Evolutionary conservation across 1,284 basidiomycete genomes (phyloP).

Genomic region (Apiotrichum gamsii): DNA sequence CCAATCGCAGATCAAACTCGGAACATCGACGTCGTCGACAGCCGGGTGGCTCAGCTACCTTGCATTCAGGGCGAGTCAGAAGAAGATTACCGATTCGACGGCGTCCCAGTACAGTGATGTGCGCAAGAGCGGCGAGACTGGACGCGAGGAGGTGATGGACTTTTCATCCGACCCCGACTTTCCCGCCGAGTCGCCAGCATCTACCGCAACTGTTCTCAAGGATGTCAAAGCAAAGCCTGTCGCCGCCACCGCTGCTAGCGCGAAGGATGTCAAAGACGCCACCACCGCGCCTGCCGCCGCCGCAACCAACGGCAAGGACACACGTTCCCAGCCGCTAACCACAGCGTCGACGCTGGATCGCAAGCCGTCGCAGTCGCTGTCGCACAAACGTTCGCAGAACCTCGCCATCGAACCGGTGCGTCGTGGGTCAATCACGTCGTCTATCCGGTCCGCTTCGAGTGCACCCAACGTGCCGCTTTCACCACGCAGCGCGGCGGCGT

Average conservation of each 20-base stretch:
- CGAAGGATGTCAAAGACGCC: not conserved
- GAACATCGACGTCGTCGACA: slow-evolving; percentile 19
- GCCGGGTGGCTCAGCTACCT: slow-evolving; percentile 43
- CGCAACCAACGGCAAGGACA: not conserved
- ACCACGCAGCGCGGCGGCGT: not conserved
- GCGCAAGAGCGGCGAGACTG: slow-evolving; percentile 18
- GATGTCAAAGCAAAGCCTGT: not conserved
- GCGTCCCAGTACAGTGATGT: slow-evolving; percentile 9
- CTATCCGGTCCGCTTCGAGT: slow-evolving; percentile 1
- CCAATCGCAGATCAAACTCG: slow-evolving; percentile 1
- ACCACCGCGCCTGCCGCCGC: no score
- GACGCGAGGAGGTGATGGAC: slow-evolving; percentile 40
- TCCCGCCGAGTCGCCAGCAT: slow-evolving; percentile 16
- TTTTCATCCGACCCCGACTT: slow-evolving; percentile 41
- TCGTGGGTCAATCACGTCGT: slow-evolving; percentile 26
- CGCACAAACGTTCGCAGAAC: slow-evolving; percentile 20
- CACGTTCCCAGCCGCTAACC: not conserved
- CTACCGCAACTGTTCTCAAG: not conserved
- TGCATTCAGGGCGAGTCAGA: slow-evolving; percentile 36
- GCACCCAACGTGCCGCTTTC: not conserved
- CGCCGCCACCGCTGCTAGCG: not conserved
- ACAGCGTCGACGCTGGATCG: not conserved
- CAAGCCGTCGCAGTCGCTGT: not conserved
- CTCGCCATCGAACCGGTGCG: slow-evolving; percentile 25
- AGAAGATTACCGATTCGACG: slow-evolving; percentile 27